Percentiles rank a stretch among this genome's conserved stretches.
Evolutionary conservation across 768 basidiomycete species (phyloP).

Genomic region (Pleurotus tuber-regium): DNA sequence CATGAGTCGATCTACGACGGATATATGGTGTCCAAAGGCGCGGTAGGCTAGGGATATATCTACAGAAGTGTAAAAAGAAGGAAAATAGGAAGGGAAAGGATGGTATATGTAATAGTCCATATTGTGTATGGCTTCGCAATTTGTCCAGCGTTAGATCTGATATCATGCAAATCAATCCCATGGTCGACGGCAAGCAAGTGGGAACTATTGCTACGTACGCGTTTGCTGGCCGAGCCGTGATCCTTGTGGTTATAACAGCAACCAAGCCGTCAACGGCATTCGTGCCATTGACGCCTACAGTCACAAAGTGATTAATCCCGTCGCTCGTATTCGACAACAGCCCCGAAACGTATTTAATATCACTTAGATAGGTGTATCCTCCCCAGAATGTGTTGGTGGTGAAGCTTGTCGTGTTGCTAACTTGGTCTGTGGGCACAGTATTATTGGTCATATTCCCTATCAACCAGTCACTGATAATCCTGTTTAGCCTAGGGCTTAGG

Average conservation of each 20-base stretch:
- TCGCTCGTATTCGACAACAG: constrained; percentile 65
- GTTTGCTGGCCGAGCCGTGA: constrained; percentile 39
- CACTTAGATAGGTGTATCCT: constrained; percentile 73
- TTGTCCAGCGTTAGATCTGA: constrained; percentile 1
- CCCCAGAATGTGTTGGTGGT: constrained; percentile 59
- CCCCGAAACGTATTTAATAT: constrained; percentile 66
- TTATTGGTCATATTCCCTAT: constrained; percentile 75
- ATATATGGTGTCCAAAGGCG: not conserved
- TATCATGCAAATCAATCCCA: not conserved
- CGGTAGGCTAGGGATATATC: not conserved
- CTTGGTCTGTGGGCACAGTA: constrained; percentile 39
- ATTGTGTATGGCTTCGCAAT: not conserved
- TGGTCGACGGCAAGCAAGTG: not conserved
- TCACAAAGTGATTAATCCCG: constrained; percentile 66
- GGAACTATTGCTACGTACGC: not conserved
- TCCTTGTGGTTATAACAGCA: constrained; percentile 71
- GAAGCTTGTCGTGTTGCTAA: constrained; percentile 62
- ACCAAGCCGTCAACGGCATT: constrained; percentile 81
- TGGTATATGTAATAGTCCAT: constrained; percentile 1
- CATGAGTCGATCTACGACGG: not conserved
- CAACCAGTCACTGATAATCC: constrained; percentile 64
- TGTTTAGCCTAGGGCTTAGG: too few species aligned
- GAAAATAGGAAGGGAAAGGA: not conserved
- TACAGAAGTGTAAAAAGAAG: not conserved
- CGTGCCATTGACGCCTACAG: constrained; percentile 48